phyloP scores from a whole-genome alignment of 768 basidiomycete genomes.

The Chalciporus sphaerocephalus region DNA sequence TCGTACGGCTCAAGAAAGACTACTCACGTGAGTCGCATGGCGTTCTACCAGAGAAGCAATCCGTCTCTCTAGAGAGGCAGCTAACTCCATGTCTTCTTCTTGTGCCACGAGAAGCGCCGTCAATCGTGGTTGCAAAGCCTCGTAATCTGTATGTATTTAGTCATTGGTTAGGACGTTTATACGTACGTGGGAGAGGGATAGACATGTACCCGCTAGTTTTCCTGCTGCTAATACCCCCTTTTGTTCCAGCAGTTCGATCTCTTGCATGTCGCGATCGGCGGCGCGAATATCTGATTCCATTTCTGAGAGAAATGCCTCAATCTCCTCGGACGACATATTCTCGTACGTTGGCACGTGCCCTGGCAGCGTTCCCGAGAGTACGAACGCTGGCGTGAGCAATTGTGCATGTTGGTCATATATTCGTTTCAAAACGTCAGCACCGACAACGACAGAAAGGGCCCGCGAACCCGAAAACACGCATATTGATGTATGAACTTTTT shows the following conservation, averaged over 20 bases:
- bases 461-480: conserved; percentile 42
- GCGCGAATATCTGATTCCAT: conserved; percentile 83
- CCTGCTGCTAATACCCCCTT: conserved; percentile 72
- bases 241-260: conserved; percentile 65
- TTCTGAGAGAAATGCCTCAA: conserved; percentile 67
- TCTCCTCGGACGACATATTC: conserved; percentile 60
- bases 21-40: conserved; percentile 65
- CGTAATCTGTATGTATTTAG: conserved; percentile 44
- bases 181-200: not conserved
- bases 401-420: conserved; percentile 76
- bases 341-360: conserved; percentile 51
- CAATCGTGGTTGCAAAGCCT: conserved; percentile 66
- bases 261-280: conserved; percentile 77
- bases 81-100: conserved; percentile 54
- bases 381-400: conserved; percentile 70
- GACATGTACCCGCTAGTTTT: conserved; percentile 52
- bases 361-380: conserved; percentile 58
- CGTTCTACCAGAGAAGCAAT: conserved; percentile 61
- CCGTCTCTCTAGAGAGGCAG: conserved; percentile 58
- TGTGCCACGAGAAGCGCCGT: conserved; percentile 52
- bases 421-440: not conserved
- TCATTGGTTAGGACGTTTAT: not conserved
- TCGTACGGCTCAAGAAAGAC: not conserved
- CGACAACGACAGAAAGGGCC: not conserved
- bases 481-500: conserved; percentile 73